Evolutionary conservation across 73 alveolate species (phyloP), one percentile per base, ranked within the genome.

Genomic region (Uronychia binucleata): DNA sequence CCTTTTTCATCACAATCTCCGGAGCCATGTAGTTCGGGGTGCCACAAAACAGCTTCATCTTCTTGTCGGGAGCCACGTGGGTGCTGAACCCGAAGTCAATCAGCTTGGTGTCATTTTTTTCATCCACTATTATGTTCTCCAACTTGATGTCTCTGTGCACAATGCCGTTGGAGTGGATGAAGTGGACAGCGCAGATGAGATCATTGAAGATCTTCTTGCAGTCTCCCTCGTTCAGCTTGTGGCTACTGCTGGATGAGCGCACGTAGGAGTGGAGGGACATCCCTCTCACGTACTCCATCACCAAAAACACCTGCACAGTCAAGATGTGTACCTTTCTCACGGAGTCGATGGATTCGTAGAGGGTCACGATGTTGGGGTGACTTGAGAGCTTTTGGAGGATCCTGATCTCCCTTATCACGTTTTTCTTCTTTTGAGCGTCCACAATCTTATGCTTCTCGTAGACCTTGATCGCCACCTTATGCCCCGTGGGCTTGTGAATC

Each of bases 21-120:
- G 99, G 99, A 0, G 99, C 98, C 27, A 98, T 98, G 82, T 96
- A 96, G 80, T 96, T 96, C 26, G 99, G 98, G 5, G 98, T 92
- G 26, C 99, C 99, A 81, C 99, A 96, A 28, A 97, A 94, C 59
- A 98, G 95, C 88, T 88, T 91, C 74, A 96, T 81, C 67, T 46
- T 46, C 67, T 46, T 46, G 19, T 46, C 67, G 5, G 67, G 67
- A 11, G 19, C 19, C 19, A 46, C 5, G 67, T 46, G 19, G 5
- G 67, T 46, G 67, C 67, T 46, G 67, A 93, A 93, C 25, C 97
- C 97, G 75, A 93, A 90, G 78, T 93, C 97, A 34, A 89, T 83
- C 25, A 93, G 84, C 88, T 93, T 89, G 27, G 89, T 90, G 8
- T 89, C 89, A 33, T 30, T 78, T 11, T 78, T 28, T 59, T 88